These are phyloP conservation scores for Nitzschia sp. DNA, from an alignment of 108 stramenopile species.

Conservation along the genomic window DNA sequence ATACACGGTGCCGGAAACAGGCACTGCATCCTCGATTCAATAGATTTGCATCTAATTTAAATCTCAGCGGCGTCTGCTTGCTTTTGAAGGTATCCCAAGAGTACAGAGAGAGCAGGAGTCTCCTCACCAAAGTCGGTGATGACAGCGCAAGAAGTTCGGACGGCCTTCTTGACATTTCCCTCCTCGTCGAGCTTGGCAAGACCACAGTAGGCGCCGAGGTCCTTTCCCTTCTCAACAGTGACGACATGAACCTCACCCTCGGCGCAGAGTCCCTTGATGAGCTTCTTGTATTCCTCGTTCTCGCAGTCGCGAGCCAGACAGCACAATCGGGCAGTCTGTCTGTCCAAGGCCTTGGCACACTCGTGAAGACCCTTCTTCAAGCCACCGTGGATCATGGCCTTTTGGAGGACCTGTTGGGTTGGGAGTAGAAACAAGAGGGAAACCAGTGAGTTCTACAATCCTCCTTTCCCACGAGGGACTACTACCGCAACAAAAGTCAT, in stretches of 20 bases:
- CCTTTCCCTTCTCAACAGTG: constrained; percentile 94
- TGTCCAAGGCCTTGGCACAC: constrained; percentile 98
- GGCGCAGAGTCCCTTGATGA: constrained; percentile 97
- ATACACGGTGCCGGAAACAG: not conserved
- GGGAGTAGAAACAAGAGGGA: not conserved
- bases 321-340: constrained; percentile 95
- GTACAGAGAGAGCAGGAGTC: constrained; percentile 90
- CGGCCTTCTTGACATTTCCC: constrained; percentile 95
- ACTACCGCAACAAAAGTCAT: too few relatives aligned
- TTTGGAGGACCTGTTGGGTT: constrained; percentile 87
- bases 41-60: constrained; percentile 24
- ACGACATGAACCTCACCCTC: constrained; percentile 97
- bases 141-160: constrained; percentile 94
- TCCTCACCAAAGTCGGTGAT: constrained; percentile 99
- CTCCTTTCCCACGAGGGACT: too few relatives aligned
- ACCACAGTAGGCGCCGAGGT: constrained; percentile 97
- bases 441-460: too few relatives aligned
- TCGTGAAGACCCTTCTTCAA: constrained; percentile 99
- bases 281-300: constrained; percentile 98
- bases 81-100: constrained; percentile 97
- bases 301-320: constrained; percentile 99
- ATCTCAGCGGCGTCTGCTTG: constrained; percentile 73
- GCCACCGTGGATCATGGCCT: constrained; percentile 97
- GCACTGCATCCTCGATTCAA: constrained; percentile 31
- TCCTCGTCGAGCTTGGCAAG: constrained; percentile 97